Evolutionary conservation across 2,329 filamentous ascomycete genomes (phyloP), one percentile per base, ranked within the genome.

Genomic region (Aspergillus thermomutatus): DNA sequence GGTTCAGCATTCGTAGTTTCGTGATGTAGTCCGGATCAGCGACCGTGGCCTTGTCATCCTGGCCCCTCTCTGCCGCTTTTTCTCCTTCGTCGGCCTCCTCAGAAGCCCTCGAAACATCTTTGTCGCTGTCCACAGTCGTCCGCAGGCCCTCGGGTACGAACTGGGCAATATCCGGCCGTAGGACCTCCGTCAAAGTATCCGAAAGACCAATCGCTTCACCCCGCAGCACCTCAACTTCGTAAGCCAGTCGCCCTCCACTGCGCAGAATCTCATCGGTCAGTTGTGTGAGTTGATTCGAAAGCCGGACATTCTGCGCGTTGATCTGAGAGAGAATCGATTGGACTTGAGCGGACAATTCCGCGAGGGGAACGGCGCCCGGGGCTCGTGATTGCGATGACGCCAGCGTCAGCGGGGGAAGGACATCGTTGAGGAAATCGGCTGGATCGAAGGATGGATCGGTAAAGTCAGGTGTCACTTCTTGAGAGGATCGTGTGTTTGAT

Each of bases 231-330:
- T 97, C 93, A 21, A 97, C 93, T 75, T 97, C 91, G 69, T 99
- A 99, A 21, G 92, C 91, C 56, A 99, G 79, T 3, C 93, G 84
- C 62, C 90, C 91, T 26, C 92, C 91, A 67, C 91, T 92, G 56
- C 94, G 85, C 60, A 99, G 76, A 61, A 99, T 97, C 64, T 97
- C 94, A 73, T 99, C 93, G 10, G 94, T 97, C 58, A 97, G 80
- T 68, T 93, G 88, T 31, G 92, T 96, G 56, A 99, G 82, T 48
- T 87, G 90, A 53, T 83, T 86, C 14, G 92, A 91, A 7, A 97
- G 79, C 48, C 92, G 85, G 19, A 91, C 88, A 1, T 92, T 96
- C 71, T 97, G 91, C 8, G 91, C 89, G 69, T 90, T 95, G 67
- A 97, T 85, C 68, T 93, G 90, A 1, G 92, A 90, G 49, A 97